Evolutionary conservation across 345 rosid genomes (phyloP).

Genomic region (Kandelia obovata): DNA sequence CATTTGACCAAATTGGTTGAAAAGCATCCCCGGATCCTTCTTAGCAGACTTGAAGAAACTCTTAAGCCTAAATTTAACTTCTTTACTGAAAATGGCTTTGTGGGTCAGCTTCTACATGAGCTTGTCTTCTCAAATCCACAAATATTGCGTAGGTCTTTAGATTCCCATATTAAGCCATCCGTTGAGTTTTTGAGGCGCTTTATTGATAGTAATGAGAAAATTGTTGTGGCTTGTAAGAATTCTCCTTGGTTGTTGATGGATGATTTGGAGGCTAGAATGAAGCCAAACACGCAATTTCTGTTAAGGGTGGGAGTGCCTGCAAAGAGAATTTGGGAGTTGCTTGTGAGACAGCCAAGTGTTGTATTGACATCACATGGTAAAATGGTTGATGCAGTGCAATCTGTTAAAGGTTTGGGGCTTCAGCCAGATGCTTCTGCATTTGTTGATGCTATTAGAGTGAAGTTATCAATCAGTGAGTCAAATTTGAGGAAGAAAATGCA

Average conservation of each 20-base stretch:
- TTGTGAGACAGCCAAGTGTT: conserved; percentile 7
- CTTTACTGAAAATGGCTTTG: conserved; percentile 15
- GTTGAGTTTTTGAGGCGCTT: conserved; percentile 9
- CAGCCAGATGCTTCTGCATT: conserved; percentile 15
- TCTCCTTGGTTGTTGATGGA: conserved; percentile 7
- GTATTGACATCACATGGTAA: conserved; percentile 1
- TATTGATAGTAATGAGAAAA: conserved; percentile 10
- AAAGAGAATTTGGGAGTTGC: not conserved
- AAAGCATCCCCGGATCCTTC: conserved; percentile 16
- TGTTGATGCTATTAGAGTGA: conserved; percentile 16
- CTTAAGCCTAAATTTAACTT: conserved; percentile 22
- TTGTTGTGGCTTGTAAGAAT: conserved; percentile 17
- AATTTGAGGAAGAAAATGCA: conserved; percentile 23
- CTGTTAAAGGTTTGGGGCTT: conserved; percentile 19
- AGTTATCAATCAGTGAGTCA: conserved; percentile 2
- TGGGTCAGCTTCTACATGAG: conserved; percentile 16
- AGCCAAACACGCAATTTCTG: conserved; percentile 21
- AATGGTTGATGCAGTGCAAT: conserved; percentile 7
- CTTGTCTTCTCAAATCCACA: conserved; percentile 15
- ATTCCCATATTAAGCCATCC: conserved; percentile 18
- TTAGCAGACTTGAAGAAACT: not conserved
- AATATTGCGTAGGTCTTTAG: conserved; percentile 11
- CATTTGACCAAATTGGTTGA: conserved; percentile 20
- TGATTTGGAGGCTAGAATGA: conserved; percentile 8
- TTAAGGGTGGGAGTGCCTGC: conserved; percentile 18